These are phyloP conservation scores for Talaromyces sp. DNA, from an alignment of 2,329 filamentous ascomycete species.

Conservation along the genomic window DNA sequence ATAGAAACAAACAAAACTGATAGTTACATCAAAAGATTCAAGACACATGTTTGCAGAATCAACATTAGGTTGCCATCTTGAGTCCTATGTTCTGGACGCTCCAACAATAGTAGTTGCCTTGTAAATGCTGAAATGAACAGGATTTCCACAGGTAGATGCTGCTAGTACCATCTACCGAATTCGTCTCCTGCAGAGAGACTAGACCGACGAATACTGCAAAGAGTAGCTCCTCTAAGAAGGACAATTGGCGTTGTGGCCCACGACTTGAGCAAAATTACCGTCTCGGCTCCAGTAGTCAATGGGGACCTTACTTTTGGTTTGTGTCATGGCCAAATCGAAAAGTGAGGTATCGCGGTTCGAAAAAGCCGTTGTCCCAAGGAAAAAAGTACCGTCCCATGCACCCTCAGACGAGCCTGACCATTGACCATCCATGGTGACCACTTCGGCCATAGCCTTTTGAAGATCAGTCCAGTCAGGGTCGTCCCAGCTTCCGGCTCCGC, in stretches of 20 bases:
- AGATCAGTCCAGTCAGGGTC: background rate
- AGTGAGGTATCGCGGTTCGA: background rate
- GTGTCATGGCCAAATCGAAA: background rate
- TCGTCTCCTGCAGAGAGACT: background rate
- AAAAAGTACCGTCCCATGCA: background rate
- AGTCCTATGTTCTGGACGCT: background rate
- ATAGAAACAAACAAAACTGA: background rate
- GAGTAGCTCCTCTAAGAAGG: background rate
- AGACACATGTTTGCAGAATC: background rate
- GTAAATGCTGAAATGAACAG: too few relatives aligned
- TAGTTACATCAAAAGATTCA: background rate
- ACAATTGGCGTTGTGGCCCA: background rate
- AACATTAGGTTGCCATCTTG: background rate
- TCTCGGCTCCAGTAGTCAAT: constrained; percentile 4
- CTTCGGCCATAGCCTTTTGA: background rate
- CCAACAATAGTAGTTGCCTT: too few relatives aligned
- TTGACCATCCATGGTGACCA: background rate
- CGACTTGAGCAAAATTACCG: background rate
- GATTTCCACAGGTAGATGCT: too few relatives aligned
- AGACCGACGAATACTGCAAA: background rate
- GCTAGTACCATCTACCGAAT: too few relatives aligned
- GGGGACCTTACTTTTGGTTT: background rate
- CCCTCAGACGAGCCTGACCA: background rate
- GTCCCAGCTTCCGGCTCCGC: background rate
- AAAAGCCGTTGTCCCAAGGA: background rate